These are phyloP conservation scores for Fomitopsis schrenkii DNA, from an alignment of 1,284 basidiomycete genomes.

Conservation along the genomic window DNA sequence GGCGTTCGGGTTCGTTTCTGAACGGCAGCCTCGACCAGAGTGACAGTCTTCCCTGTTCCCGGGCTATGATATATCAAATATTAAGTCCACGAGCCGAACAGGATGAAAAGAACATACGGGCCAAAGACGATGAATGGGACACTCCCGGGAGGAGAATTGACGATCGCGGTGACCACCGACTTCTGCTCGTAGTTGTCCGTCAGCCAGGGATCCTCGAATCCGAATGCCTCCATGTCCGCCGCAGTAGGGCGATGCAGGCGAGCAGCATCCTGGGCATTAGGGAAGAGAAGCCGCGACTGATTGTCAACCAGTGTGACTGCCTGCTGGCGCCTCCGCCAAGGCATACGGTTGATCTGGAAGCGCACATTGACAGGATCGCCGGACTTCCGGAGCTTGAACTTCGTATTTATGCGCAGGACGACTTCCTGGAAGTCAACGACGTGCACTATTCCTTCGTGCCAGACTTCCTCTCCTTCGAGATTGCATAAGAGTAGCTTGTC, in stretches of 20 bases:
- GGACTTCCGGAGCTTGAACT: slow-evolving; percentile 29
- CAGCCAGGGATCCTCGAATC: slow-evolving; percentile 37
- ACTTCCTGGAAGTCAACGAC: slow-evolving; percentile 48
- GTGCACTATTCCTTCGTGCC: slow-evolving; percentile 49
- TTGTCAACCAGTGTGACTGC: slow-evolving; percentile 42
- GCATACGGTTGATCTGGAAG: slow-evolving; percentile 52
- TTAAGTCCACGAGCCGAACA: not conserved
- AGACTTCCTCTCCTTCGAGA: slow-evolving; percentile 38
- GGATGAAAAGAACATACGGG: slow-evolving; percentile 42
- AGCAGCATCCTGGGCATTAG: slow-evolving; percentile 26
- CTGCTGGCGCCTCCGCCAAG: slow-evolving; percentile 52
- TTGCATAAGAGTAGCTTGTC: slow-evolving; percentile 51
- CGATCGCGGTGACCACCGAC: slow-evolving; percentile 50
- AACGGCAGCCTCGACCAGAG: slow-evolving; percentile 58
- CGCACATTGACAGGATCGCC: slow-evolving; percentile 39
- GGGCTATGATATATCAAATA: slow-evolving; percentile 34
- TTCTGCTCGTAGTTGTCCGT: slow-evolving; percentile 13
- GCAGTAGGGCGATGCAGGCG: slow-evolving; percentile 9
- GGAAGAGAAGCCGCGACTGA: slow-evolving; percentile 37
- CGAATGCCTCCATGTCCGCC: slow-evolving; percentile 17
- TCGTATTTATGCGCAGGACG: slow-evolving; percentile 43
- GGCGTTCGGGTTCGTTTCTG: slow-evolving; percentile 42
- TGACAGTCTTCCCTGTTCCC: slow-evolving; percentile 69
- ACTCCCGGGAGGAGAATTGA: slow-evolving; percentile 39
- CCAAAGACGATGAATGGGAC: slow-evolving; percentile 62